Conservation (phyloP, 805 yeast genomes). For the Candida morakotiae region DNA sequence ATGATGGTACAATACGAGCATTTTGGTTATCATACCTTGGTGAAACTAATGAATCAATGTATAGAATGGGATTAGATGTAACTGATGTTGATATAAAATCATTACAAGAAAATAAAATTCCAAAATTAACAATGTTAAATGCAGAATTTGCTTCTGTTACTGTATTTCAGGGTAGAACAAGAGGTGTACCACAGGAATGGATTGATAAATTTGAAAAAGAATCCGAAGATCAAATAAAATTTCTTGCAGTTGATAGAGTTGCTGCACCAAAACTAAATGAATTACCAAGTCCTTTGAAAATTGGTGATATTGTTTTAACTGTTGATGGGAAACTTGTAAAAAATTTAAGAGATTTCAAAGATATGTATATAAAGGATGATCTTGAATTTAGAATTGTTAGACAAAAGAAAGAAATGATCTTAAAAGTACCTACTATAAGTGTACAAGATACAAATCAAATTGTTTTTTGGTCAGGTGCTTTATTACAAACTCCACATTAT, state of each 20-base stretch:
- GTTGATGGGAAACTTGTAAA: conserved; percentile 64
- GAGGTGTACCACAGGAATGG: conserved; percentile 89
- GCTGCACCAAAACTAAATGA: conserved; percentile 41
- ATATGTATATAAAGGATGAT: conserved; percentile 37
- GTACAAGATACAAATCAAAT: conserved; percentile 63
- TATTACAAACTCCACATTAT: conserved; percentile 86
- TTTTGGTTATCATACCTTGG: conserved; percentile 85
- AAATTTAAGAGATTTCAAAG: conserved; percentile 62
- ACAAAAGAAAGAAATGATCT: conserved; percentile 56
- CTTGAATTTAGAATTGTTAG: conserved; percentile 66
- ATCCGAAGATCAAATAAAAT: conserved; percentile 63
- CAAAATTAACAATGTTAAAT: conserved; percentile 64
- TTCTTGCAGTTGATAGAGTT: conserved; percentile 67
- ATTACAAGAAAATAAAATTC: conserved; percentile 47
- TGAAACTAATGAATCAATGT: conserved; percentile 64
- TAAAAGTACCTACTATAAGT: conserved; percentile 62
- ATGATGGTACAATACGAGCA: conserved; percentile 76
- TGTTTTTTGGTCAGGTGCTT: conserved; percentile 79
- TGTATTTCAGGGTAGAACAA: conserved; percentile 69
- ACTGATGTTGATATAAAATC: conserved; percentile 61
- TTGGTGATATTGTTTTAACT: conserved; percentile 76
- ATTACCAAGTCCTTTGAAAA: conserved; percentile 34
- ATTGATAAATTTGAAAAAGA: conserved; percentile 61
- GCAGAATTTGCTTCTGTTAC: conserved; percentile 71
- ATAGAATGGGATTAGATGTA: conserved; percentile 74